Conservation (phyloP, 2,329 filamentous ascomycete species). For the Colletotrichum tropicicola region DNA sequence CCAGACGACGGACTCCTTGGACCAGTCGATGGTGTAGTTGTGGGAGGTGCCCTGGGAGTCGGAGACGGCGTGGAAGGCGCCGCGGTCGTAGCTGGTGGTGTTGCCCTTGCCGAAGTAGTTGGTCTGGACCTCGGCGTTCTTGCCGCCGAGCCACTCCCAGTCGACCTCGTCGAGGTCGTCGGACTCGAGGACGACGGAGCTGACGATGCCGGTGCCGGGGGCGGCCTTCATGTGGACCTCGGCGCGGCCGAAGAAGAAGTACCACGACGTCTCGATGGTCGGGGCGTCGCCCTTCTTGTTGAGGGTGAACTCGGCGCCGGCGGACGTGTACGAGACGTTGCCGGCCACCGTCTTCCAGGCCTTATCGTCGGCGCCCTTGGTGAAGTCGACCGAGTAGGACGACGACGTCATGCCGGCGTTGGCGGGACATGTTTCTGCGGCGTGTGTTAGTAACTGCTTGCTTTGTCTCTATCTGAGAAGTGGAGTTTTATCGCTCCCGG, state of each 20-base stretch:
- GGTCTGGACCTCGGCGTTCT: constrained; percentile 75
- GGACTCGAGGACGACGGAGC: constrained; percentile 78
- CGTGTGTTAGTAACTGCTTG: background rate
- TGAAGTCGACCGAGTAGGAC: constrained; percentile 69
- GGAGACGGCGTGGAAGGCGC: constrained; percentile 62
- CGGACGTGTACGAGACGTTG: constrained; percentile 35
- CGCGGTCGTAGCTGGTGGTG: constrained; percentile 71
- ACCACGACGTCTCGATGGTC: constrained; percentile 75
- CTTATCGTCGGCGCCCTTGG: constrained; percentile 62
- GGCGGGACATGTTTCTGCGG: constrained; percentile 60
- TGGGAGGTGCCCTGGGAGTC: constrained; percentile 47
- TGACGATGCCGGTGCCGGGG: constrained; percentile 71
- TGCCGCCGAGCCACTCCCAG: constrained; percentile 82
- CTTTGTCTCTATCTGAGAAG: background rate
- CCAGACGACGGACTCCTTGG: constrained; percentile 58
- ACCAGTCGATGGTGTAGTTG: constrained; percentile 68
- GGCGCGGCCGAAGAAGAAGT: constrained; percentile 86
- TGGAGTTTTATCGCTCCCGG: background rate
- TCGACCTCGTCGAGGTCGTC: constrained; percentile 85
- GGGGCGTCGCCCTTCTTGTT: constrained; percentile 63
- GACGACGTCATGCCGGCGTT: constrained; percentile 70
- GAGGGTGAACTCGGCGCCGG: constrained; percentile 60
- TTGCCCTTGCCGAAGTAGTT: constrained; percentile 85
- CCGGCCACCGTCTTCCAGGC: constrained; percentile 36
- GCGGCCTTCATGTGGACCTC: constrained; percentile 64